Evolutionary conservation across 1,284 basidiomycete genomes (phyloP), one percentile per base, ranked within the genome.

Genomic region (Cutaneotrichosporon sp.): DNA sequence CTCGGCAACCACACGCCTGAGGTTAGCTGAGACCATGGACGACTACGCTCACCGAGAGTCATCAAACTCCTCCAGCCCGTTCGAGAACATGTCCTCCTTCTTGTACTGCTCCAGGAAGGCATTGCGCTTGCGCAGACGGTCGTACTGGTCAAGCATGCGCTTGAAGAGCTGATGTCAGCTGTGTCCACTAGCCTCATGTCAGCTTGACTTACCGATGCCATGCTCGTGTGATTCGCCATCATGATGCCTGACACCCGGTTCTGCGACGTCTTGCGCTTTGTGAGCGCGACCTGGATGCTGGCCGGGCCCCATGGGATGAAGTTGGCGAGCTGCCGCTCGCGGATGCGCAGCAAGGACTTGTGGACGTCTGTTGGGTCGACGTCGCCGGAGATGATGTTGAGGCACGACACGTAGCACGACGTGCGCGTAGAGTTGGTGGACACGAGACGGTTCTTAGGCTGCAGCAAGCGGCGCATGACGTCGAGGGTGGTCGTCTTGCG

Each of bases 291-390:
- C 81, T 99, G 97, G 71, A 98, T 97, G 49, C 92, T 95, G 1
- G 95, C 95, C 1, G 97, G 97, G 4, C 97, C 97, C 97, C 97
- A 99, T 2, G 97, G 95, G 65, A 99, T 98, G 79, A 99, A 99
- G 76, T 90, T 97, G 8, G 97, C 95, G 16, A 99, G 84, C 73
- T 98, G 92, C 33, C 95, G 87, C 80, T 99, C 97, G 36, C 97
- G 87, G 71, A 99, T 99, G 10, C 97, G 89, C 25, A 99, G 84
- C 34, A 99, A 83, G 14, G 93, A 97, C 86, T 99, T 97, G 79
- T 99, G 97, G 71, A 97, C 97, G 77, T 99, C 97, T 20, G 93
- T 95, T 6, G 97, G 95, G 76, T 99, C 95, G 9, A 99, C 92
- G 69, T 99, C 95, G 38, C 95, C 95, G 75, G 97, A 93, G 66